These are phyloP conservation scores for Iodosphaeria phyllophila DNA, from an alignment of 2,329 filamentous ascomycete species.

Conservation along the genomic window DNA sequence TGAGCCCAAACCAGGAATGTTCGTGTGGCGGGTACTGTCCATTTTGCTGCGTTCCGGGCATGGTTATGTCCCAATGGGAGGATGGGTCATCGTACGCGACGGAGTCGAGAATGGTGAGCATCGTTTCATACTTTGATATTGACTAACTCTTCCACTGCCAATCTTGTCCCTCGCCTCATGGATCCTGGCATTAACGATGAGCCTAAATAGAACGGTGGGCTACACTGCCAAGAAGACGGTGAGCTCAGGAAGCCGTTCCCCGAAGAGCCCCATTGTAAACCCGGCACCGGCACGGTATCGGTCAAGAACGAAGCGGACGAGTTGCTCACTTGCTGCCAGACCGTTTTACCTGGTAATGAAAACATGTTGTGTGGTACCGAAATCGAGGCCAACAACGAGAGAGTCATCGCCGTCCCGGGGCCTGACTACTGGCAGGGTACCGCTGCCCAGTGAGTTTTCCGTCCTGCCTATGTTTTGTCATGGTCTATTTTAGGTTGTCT, in stretches of 20 bases:
- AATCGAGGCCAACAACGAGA: conserved; percentile 36
- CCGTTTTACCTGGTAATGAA: conserved; percentile 61
- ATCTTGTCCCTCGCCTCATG: too few relatives aligned
- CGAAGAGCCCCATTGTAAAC: conserved; percentile 47
- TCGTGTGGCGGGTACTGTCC: conserved; percentile 52
- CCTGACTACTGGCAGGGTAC: conserved; percentile 53
- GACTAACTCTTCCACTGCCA: too few relatives aligned
- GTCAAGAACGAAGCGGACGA: conserved; percentile 47
- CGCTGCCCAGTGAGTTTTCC: conserved; percentile 49
- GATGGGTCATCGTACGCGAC: conserved; percentile 48
- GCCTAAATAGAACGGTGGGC: conserved; percentile 44
- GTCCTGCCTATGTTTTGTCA: not conserved
- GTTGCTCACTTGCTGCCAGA: conserved; percentile 58
- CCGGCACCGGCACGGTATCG: conserved; percentile 44
- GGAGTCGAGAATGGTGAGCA: conserved; percentile 40
- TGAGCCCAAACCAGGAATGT: conserved; percentile 59
- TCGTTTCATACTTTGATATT: too few relatives aligned
- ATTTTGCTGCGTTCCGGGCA: conserved; percentile 55
- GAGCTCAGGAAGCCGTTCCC: conserved; percentile 51
- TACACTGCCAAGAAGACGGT: conserved; percentile 52
- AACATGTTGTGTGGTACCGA: conserved; percentile 72
- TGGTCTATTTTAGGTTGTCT: conserved; percentile 2
- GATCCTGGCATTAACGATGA: too few relatives aligned
- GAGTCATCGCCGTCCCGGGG: conserved; percentile 52
- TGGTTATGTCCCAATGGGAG: conserved; percentile 68